Conservation (phyloP, 352 stramenopile genomes). For the Pythium apleroticum region DNA sequence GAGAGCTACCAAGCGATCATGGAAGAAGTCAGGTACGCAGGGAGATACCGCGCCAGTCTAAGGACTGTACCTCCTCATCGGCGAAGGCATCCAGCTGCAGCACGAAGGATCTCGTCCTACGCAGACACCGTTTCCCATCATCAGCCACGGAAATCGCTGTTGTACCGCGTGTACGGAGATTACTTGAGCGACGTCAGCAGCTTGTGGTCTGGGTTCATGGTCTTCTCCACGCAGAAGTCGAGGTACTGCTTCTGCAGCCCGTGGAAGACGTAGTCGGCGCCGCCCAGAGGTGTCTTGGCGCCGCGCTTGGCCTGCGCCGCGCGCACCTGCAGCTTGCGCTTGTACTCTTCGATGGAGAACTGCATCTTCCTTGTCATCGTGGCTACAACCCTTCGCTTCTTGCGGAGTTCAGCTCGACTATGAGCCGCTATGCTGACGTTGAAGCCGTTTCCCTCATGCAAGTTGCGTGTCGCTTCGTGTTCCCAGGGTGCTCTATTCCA, state of each 20-base stretch:
- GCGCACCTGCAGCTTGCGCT: constrained; percentile 51
- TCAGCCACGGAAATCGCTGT: background rate
- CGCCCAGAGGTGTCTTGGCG: background rate
- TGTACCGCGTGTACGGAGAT: background rate
- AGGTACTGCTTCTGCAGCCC: constrained; percentile 51
- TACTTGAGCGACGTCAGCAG: constrained; percentile 41
- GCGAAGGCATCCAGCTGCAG: constrained; percentile 59
- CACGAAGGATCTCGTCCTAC: constrained; percentile 22
- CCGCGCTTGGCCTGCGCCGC: constrained; percentile 23
- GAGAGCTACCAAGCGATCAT: constrained; percentile 31
- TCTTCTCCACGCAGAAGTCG: constrained; percentile 54
- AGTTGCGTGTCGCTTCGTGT: constrained; percentile 14
- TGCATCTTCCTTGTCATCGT: constrained; percentile 4
- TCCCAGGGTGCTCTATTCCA: constrained; percentile 3
- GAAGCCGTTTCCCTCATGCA: background rate
- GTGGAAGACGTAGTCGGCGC: constrained; percentile 21
- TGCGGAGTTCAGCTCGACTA: background rate
- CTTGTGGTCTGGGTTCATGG: constrained; percentile 45
- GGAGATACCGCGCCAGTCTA: background rate
- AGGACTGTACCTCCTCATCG: constrained; percentile 54
- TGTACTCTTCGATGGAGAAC: constrained; percentile 66
- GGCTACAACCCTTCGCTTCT: background rate
- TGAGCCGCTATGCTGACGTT: background rate
- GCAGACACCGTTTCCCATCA: background rate
- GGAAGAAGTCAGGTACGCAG: background rate